Evolutionary conservation across 257 asterid genomes (phyloP).

Genomic region (Echium plantagineum): DNA sequence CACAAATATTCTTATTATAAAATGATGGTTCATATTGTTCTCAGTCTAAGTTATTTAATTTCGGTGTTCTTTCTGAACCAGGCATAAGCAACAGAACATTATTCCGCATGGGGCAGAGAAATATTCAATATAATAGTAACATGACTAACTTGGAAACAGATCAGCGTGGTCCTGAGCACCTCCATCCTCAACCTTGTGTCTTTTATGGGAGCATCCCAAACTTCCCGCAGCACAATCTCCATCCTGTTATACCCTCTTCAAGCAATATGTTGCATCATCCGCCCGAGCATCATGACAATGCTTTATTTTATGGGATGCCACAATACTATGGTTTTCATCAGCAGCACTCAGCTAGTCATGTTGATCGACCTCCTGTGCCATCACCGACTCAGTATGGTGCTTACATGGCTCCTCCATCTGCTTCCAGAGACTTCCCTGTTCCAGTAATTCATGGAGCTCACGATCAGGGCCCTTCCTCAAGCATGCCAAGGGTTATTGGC

Average conservation of each 20-base stretch:
- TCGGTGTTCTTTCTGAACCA: slow-evolving; percentile 20
- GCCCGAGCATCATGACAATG: slow-evolving; percentile 45
- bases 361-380: slow-evolving; percentile 29
- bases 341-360: slow-evolving; percentile 34
- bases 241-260: slow-evolving; percentile 29
- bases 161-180: slow-evolving; percentile 45
- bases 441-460: slow-evolving; percentile 41
- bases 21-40: not conserved
- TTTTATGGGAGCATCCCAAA: slow-evolving; percentile 36
- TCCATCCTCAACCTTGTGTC: slow-evolving; percentile 46
- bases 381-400: slow-evolving; percentile 49
- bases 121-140: slow-evolving; percentile 33
- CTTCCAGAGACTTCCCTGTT: slow-evolving; percentile 39
- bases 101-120: slow-evolving; percentile 57
- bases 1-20: not conserved
- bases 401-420: slow-evolving; percentile 42
- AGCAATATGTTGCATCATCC: slow-evolving; percentile 29
- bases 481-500: slow-evolving; percentile 16
- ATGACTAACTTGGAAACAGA: slow-evolving; percentile 45
- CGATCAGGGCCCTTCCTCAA: slow-evolving; percentile 31
- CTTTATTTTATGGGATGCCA: slow-evolving; percentile 41
- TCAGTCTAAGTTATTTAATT: not conserved
- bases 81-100: slow-evolving; percentile 23
- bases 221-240: slow-evolving; percentile 41
- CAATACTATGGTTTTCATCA: slow-evolving; percentile 17